Percentiles rank a stretch among this genome's conserved stretches.
Evolutionary conservation across 2,329 filamentous ascomycete species (phyloP).

Genomic region (Aspergillus pseudoglaucus): DNA sequence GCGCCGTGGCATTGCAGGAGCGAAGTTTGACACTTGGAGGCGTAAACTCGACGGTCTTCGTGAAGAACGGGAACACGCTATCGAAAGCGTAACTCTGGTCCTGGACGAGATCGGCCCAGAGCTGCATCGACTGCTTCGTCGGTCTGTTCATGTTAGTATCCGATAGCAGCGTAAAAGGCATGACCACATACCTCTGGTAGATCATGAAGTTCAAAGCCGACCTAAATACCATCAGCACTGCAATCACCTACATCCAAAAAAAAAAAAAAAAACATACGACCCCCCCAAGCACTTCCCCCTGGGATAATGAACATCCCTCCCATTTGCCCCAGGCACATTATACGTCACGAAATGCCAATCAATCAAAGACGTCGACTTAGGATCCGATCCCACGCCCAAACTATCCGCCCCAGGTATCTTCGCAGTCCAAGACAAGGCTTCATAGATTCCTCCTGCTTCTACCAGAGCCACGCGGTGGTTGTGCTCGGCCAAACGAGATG

Average conservation of each 20-base stretch:
- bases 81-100: conserved; percentile 29
- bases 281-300: conserved; percentile 24
- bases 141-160: conserved; percentile 13
- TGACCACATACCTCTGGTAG: conserved; percentile 23
- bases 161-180: background rate
- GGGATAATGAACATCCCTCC: conserved; percentile 22
- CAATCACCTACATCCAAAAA: background rate
- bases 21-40: conserved; percentile 14
- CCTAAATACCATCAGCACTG: conserved; percentile 7
- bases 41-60: conserved; percentile 22
- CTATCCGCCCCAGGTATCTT: conserved; percentile 37
- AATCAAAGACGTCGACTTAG: conserved; percentile 38
- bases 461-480: conserved; percentile 33
- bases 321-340: conserved; percentile 44
- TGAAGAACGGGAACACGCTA: conserved; percentile 23
- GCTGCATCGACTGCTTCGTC: conserved; percentile 20
- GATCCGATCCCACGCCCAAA: conserved; percentile 17
- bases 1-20: conserved; percentile 15
- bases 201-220: conserved; percentile 29
- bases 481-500: conserved; percentile 48
- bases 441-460: conserved; percentile 41
- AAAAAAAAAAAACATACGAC: conserved; percentile 19
- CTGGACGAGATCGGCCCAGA: conserved; percentile 27
- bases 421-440: conserved; percentile 48
- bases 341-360: conserved; percentile 44